Evolutionary conservation across 1,284 basidiomycete genomes (phyloP).

Genomic region (Vanrija pseudolonga): DNA sequence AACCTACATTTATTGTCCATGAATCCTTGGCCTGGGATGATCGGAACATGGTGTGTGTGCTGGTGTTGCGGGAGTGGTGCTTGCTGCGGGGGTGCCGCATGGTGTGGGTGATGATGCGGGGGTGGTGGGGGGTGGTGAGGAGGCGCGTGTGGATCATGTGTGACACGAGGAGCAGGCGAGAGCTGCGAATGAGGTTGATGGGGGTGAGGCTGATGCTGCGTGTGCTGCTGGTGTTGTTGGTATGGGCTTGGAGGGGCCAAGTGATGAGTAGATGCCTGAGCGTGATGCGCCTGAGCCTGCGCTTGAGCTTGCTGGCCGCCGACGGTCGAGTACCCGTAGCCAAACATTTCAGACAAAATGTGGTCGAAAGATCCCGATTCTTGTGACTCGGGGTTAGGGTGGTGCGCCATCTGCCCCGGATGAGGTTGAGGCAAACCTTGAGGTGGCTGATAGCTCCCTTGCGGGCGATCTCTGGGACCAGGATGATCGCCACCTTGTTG

Average conservation of each 20-base stretch:
- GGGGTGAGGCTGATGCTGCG: neutral
- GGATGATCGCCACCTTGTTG: neutral
- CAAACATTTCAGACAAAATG: constrained; percentile 14
- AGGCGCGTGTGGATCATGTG: neutral
- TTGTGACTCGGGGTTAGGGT: no score
- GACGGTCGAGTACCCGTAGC: neutral
- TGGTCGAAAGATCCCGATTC: constrained; percentile 1
- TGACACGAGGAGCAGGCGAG: neutral
- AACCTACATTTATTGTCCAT: no score
- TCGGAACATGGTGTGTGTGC: no score
- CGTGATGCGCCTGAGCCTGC: neutral
- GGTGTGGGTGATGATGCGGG: no score
- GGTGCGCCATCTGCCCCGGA: no score
- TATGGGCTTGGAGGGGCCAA: neutral
- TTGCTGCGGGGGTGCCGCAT: no score
- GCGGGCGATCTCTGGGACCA: neutral
- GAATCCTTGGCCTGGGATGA: no score
- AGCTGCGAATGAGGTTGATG: neutral
- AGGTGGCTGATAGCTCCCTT: neutral
- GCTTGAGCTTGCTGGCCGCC: neutral
- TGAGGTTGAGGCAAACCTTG: neutral
- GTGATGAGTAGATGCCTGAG: neutral
- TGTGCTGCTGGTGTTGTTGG: neutral
- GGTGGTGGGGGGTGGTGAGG: neutral
- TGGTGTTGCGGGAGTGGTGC: no score